These are phyloP conservation scores for Trametes coccinea DNA, from an alignment of 768 basidiomycete genomes.

Conservation along the genomic window DNA sequence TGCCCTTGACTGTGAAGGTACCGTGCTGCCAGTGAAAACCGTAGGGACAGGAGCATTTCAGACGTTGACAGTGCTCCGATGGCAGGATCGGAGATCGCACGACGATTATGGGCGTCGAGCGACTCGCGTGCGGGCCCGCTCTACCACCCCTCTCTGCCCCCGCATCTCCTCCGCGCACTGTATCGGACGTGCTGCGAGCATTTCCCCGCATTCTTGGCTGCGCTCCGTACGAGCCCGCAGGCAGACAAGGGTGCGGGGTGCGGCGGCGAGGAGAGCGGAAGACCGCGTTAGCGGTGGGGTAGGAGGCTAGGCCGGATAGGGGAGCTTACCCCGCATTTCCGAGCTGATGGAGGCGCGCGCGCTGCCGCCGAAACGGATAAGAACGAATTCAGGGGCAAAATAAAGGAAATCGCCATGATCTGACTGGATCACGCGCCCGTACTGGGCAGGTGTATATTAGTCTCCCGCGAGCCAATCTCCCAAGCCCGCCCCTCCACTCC, in stretches of 20 bases:
- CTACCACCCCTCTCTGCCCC: not conserved
- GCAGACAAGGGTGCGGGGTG: constrained; percentile 2
- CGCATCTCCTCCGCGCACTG: constrained; percentile 1
- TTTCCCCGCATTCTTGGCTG: constrained; percentile 7
- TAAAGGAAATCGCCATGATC: constrained; percentile 11
- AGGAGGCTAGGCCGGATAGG: constrained; percentile 10
- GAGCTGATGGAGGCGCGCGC: not conserved
- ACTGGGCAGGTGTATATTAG: constrained; percentile 6
- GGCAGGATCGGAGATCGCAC: not conserved
- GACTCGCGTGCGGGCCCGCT: not conserved
- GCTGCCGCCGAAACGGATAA: constrained; percentile 1
- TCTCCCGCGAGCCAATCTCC: constrained; percentile 2
- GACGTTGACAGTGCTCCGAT: not conserved
- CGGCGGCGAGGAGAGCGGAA: constrained; percentile 6
- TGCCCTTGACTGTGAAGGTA: not conserved
- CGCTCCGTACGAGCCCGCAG: constrained; percentile 3
- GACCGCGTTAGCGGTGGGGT: constrained; percentile 11
- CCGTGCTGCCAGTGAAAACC: not conserved
- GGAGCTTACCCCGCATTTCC: constrained; percentile 13
- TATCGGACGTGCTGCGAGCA: not conserved
- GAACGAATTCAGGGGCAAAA: constrained; percentile 18
- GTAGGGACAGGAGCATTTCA: not conserved
- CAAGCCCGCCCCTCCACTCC: not conserved
- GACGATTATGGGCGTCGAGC: not conserved
- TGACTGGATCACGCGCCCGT: constrained; percentile 18